Conservation (phyloP, 495 filamentous ascomycete genomes). For the Echria macrotheca region DNA sequence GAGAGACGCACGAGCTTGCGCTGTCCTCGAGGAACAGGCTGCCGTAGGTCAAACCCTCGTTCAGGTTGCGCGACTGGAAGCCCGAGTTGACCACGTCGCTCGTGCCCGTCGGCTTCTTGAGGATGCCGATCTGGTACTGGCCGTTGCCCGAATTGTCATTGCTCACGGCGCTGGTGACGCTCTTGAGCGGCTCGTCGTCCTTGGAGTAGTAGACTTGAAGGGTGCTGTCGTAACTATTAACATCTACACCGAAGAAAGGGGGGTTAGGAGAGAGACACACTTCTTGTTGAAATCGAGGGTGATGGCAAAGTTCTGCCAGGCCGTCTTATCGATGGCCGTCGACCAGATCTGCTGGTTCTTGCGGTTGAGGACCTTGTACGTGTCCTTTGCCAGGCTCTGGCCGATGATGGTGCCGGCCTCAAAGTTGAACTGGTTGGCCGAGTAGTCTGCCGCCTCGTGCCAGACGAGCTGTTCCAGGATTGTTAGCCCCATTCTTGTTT, state of each 20-base stretch:
- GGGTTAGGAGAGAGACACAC: conserved; percentile 25
- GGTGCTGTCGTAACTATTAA: conserved; percentile 30
- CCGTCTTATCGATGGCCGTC: conserved; percentile 32
- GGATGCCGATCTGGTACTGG: conserved; percentile 52
- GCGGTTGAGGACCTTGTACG: conserved; percentile 54
- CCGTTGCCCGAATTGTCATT: conserved; percentile 51
- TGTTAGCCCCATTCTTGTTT: neutral
- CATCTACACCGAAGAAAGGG: no score
- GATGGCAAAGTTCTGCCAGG: conserved; percentile 57
- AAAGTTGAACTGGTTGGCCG: conserved; percentile 52
- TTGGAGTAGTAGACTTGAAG: conserved; percentile 51
- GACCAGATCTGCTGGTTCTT: conserved; percentile 45
- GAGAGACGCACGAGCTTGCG: conserved; percentile 36
- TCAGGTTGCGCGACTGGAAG: conserved; percentile 44
- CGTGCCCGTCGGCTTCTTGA: conserved; percentile 53
- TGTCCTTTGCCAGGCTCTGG: conserved; percentile 78
- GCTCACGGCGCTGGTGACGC: conserved; percentile 39
- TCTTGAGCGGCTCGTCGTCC: conserved; percentile 39
- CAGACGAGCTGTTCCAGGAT: conserved; percentile 37
- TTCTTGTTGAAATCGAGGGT: conserved; percentile 47
- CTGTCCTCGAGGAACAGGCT: conserved; percentile 53
- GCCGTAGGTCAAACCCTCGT: conserved; percentile 52
- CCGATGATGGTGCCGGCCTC: conserved; percentile 46
- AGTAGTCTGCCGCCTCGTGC: conserved; percentile 52
- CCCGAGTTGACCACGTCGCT: conserved; percentile 48